Conservation (phyloP, 108 stramenopile genomes). For the Cyclotella choctawhatcheeana region DNA sequence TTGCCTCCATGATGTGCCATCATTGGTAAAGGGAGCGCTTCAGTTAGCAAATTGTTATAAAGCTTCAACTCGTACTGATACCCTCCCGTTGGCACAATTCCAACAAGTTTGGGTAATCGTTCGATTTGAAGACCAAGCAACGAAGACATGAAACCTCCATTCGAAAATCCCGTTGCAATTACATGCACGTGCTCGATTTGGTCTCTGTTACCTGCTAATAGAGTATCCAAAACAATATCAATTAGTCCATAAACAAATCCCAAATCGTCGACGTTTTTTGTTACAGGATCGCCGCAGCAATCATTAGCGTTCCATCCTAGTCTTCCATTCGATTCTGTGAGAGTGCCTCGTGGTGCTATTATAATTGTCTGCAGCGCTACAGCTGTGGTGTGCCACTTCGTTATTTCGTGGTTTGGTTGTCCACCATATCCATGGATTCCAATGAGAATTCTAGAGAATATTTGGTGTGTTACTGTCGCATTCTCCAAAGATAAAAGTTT, state of each 20-base stretch:
- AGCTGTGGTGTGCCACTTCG: constrained; percentile 28
- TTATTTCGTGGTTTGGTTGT: constrained; percentile 27
- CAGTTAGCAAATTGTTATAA: constrained; percentile 3
- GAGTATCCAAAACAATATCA: constrained; percentile 16
- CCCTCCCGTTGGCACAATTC: constrained; percentile 47
- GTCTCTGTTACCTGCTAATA: background rate
- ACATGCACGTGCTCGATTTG: constrained; percentile 11
- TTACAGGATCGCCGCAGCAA: constrained; percentile 44
- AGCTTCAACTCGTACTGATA: constrained; percentile 40
- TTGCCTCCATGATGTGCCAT: constrained; percentile 46
- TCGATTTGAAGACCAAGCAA: constrained; percentile 22
- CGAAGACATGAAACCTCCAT: constrained; percentile 48
- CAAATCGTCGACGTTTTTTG: constrained; percentile 34
- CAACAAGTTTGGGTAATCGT: constrained; percentile 34
- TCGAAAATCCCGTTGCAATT: constrained; percentile 48
- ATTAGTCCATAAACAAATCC: constrained; percentile 27
- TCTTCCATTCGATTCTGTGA: constrained; percentile 1
- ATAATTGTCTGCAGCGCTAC: constrained; percentile 16
- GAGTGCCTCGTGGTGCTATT: constrained; percentile 30
- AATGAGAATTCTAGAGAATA: constrained; percentile 21
- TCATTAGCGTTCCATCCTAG: constrained; percentile 46
- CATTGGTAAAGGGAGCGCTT: constrained; percentile 22
- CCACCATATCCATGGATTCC: constrained; percentile 39
- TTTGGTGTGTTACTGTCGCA: background rate
- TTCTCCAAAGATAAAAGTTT: background rate